Conservation (phyloP, 805 yeast genomes). For the Starmerella ratchasimensis region DNA sequence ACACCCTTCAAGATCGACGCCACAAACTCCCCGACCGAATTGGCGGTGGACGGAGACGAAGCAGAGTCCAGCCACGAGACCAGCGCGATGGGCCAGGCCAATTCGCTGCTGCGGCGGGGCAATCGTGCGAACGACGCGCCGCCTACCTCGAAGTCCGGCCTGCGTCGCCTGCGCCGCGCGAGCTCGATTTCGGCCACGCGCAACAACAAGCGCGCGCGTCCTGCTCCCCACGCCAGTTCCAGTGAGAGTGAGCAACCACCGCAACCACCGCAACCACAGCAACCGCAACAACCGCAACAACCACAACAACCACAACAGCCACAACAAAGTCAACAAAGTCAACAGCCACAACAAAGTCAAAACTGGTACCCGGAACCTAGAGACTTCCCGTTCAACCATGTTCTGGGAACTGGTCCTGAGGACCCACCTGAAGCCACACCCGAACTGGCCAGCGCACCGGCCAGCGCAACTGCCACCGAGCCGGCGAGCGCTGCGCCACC, state of each 20-base stretch:
- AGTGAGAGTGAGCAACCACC: not conserved
- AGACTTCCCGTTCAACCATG: too few species aligned
- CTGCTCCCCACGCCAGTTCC: too few species aligned
- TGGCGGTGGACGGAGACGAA: not conserved
- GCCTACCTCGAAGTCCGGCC: not conserved
- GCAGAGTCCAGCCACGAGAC: not conserved
- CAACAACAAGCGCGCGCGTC: constrained; percentile 6
- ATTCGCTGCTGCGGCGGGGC: not conserved
- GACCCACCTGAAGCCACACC: too few species aligned
- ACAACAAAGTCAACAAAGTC: too few species aligned
- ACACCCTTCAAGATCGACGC: not conserved
- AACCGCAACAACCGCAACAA: not conserved
- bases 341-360: too few species aligned
- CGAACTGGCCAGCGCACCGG: too few species aligned
- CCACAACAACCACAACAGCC: too few species aligned
- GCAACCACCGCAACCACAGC: not conserved
- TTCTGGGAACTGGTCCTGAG: too few species aligned
- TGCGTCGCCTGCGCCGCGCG: constrained; percentile 3
- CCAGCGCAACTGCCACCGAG: too few species aligned
- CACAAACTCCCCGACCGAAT: not conserved
- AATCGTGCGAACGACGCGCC: not conserved
- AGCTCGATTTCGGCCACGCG: constrained; percentile 6
- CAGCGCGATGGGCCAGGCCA: not conserved
- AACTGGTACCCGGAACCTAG: too few species aligned
- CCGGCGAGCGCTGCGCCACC: too few species aligned